Base-by-base conservation (phyloP, 1,139 yeast genomes). In the Zhuliangozyma blackwelliae region DNA sequence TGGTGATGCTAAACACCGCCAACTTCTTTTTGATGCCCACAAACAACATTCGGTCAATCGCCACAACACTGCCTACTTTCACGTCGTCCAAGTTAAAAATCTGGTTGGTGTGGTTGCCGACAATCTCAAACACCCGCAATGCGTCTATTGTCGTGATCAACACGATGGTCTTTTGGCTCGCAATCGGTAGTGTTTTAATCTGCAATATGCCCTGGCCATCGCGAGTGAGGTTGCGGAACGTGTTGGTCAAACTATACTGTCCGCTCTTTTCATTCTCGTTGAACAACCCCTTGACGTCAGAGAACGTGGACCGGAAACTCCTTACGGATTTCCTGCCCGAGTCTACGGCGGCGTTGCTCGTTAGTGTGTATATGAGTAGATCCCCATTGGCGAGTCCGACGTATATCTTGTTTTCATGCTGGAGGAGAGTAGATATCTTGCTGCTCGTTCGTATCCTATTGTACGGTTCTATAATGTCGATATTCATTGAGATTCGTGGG, bases 351-450 rank as follows among this genome's bases (percentile, higher is more conserved):
- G 25, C 23, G 19, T 4, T n/a, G 10, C 23, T 29, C 29, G 19
- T 23, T 28, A 16, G 26, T 22, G 22, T 29, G 33, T 55, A 63
- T 13, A 64, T 51, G 21, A 53, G 39, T 11, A 69, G 44, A 44
- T 64, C 70, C 2, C 75, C 75, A 46, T 63, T 63, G 38, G 51
- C 38, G 23, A 59, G 52, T 2, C 75, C 75, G 16, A 65, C 54
- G 39, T 54, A 67, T 8, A 67, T 39, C 30, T 49, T 51, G 7
- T 44, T 44, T n/a, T 47, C 43, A 31, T 40, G 29, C 29, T 49
- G 51, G 34, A 47, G 48, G 1, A 64, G 43, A 2, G 67, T 54
- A 5, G 68, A 46, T 9, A 64, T 50, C 39, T 50, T 56, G 22
- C 34, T 27, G 16, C n/a, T 34, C 2, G 25, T 43, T 46, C 54